phyloP scores from a whole-genome alignment of 1,139 yeast species.

The Scheffersomyces quercinus region DNA sequence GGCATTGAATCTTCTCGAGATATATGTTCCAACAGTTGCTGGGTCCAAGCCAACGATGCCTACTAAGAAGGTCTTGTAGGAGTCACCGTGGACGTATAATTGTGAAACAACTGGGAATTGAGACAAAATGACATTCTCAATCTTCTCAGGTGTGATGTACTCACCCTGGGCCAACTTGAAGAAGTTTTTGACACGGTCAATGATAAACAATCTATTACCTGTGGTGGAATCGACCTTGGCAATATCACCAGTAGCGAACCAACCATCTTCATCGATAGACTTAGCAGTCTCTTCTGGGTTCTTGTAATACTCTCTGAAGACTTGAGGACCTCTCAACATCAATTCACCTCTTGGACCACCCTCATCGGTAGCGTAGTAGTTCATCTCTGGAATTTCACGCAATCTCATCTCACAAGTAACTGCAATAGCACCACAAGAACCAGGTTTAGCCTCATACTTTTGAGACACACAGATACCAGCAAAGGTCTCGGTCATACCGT shows the following conservation, averaged over 20 bases:
- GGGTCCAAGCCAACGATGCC: constrained; percentile 55
- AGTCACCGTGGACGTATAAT: constrained; percentile 45
- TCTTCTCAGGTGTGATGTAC: constrained; percentile 76
- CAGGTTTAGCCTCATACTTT: constrained; percentile 36
- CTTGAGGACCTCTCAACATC: constrained; percentile 41
- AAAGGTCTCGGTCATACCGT: constrained; percentile 49
- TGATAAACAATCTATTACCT: constrained; percentile 49
- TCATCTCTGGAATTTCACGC: constrained; percentile 42
- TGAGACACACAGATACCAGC: constrained; percentile 39
- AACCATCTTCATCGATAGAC: constrained; percentile 31
- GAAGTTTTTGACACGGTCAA: constrained; percentile 79
- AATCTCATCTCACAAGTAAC: constrained; percentile 37
- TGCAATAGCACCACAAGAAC: constrained; percentile 41
- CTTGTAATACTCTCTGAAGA: constrained; percentile 37
- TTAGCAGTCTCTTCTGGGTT: constrained; percentile 41
- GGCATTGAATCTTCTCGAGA: constrained; percentile 12
- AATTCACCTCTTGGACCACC: constrained; percentile 46
- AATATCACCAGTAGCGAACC: constrained; percentile 80
- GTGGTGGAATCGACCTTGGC: constrained; percentile 50
- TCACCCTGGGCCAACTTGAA: constrained; percentile 83
- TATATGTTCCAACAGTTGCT: constrained; percentile 8
- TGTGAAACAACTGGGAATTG: constrained; percentile 54
- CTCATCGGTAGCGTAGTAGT: constrained; percentile 28
- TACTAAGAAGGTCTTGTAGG: constrained; percentile 15
- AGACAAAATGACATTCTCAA: constrained; percentile 65